Evolutionary conservation across 164 flowering plant species (phyloP).

Genomic region (Nymphaea thermarum): DNA sequence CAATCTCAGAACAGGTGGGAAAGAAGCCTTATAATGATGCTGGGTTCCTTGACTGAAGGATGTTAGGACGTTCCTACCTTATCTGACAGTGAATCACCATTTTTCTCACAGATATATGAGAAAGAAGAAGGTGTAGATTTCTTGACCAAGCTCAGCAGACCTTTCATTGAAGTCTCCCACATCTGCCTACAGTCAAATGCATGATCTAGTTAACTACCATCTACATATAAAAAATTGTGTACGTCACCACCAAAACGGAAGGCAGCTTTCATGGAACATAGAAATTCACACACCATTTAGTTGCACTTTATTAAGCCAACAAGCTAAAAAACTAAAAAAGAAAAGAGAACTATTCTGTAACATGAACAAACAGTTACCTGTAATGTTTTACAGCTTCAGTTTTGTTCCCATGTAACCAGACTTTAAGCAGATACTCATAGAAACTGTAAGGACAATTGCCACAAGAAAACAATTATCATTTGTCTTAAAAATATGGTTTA

Average conservation of each 20-base stretch:
- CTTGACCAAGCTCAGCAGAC: slow-evolving; percentile 61
- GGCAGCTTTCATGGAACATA: too few species aligned
- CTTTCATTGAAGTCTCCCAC: slow-evolving; percentile 99
- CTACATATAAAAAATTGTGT: too few species aligned
- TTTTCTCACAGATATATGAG: slow-evolving; percentile 88
- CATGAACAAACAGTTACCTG: slow-evolving; percentile 25
- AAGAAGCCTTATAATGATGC: background rate
- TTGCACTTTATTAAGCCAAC: background rate
- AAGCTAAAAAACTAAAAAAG: background rate
- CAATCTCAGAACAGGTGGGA: background rate
- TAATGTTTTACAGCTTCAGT: slow-evolving; percentile 64
- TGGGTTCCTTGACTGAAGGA: background rate
- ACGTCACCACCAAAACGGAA: too few species aligned
- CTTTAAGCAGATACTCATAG: slow-evolving; percentile 94
- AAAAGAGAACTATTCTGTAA: background rate
- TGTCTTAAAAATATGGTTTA: background rate
- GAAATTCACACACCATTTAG: too few species aligned
- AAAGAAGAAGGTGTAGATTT: slow-evolving; percentile 82
- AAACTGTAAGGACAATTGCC: slow-evolving; percentile 46
- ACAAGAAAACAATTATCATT: slow-evolving; percentile 7
- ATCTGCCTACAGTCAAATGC: slow-evolving; percentile 45
- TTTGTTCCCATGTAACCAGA: slow-evolving; percentile 96
- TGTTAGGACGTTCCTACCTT: slow-evolving; percentile 36
- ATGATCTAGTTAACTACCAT: background rate
- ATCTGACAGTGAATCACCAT: slow-evolving; percentile 47